These are phyloP conservation scores for Tetraselmis striata DNA, from an alignment of 139 green algal genomes.

Conservation along the genomic window DNA sequence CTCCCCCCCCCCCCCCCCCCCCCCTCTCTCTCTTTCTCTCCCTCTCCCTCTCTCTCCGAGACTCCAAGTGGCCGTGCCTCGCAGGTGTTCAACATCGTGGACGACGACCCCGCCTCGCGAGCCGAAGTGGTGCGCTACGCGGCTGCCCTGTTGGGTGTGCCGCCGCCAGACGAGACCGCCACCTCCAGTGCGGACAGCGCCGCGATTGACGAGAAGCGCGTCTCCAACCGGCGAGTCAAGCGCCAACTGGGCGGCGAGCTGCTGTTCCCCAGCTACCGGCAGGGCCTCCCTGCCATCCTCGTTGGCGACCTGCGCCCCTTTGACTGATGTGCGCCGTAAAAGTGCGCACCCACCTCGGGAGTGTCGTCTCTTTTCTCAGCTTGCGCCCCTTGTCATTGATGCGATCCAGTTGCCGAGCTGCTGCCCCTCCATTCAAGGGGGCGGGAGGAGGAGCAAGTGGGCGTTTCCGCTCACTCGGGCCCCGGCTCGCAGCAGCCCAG, in stretches of 20 bases:
- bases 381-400: no score
- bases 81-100: slow-evolving; percentile 67
- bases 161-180: neutral
- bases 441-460: no score
- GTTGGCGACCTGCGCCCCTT: slow-evolving; percentile 12
- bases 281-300: slow-evolving; percentile 50
- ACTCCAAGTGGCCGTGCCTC: no score
- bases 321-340: no score
- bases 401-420: no score
- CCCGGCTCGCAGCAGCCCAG: neutral
- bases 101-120: slow-evolving; percentile 63
- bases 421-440: no score
- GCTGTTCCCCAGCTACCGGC: slow-evolving; percentile 50
- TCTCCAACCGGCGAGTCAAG: slow-evolving; percentile 55
- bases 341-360: no score
- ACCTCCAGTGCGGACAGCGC: neutral
- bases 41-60: no score
- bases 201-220: slow-evolving; percentile 56
- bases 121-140: slow-evolving; percentile 35
- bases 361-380: no score
- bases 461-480: neutral
- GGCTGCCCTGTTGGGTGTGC: neutral
- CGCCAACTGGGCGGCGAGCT: slow-evolving; percentile 43
- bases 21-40: no score
- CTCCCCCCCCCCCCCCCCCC: no score